Evolutionary conservation across 106 monocot genomes (phyloP).

Genomic region (Iris macrosiphon): DNA sequence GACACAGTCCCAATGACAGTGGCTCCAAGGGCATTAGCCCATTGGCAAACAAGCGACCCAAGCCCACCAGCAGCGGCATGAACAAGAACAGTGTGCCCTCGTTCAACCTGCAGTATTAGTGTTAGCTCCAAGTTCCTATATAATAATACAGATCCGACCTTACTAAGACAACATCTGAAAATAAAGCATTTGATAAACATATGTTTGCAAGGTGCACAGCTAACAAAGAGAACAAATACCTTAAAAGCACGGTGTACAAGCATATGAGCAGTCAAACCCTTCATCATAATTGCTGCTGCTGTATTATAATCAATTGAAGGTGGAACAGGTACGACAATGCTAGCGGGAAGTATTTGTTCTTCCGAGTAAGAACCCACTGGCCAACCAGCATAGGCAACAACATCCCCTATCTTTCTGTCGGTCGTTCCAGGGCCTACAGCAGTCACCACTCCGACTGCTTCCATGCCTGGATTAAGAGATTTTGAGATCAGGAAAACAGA

Average conservation of each 20-base stretch:
- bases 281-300: slow-evolving; percentile 74
- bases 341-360: slow-evolving; percentile 89
- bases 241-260: slow-evolving; percentile 65
- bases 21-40: slow-evolving; percentile 94
- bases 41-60: slow-evolving; percentile 90
- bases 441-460: slow-evolving; percentile 88
- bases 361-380: slow-evolving; percentile 83
- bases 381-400: slow-evolving; percentile 80
- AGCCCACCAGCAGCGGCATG: slow-evolving; percentile 97
- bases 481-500: background rate
- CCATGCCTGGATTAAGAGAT: slow-evolving; percentile 44
- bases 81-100: slow-evolving; percentile 76
- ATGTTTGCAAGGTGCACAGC: no score
- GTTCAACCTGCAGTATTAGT: slow-evolving; percentile 82
- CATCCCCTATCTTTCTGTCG: slow-evolving; percentile 67
- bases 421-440: slow-evolving; percentile 91
- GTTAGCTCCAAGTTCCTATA: no score
- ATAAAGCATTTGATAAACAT: no score
- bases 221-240: no score
- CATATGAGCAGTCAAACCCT: slow-evolving; percentile 86
- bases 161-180: no score
- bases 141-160: no score
- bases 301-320: slow-evolving; percentile 52
- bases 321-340: slow-evolving; percentile 61
- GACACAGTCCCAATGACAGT: slow-evolving; percentile 94